Evolutionary conservation across 2,329 filamentous ascomycete species (phyloP).

Genomic region (Botrytis fabae): DNA sequence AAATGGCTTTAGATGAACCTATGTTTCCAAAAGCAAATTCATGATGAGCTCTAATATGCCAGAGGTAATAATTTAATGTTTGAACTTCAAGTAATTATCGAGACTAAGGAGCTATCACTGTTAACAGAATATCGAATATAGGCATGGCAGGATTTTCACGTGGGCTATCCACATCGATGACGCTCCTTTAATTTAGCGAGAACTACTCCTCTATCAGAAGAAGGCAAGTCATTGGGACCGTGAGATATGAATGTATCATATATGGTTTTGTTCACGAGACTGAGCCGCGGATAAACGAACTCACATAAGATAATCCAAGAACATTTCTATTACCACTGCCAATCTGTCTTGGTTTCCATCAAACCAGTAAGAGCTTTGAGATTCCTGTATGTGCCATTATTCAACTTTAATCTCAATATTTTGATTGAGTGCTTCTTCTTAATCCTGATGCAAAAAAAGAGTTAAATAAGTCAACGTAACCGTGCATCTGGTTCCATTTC

Average conservation of each 20-base stretch:
- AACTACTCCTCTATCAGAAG: background rate
- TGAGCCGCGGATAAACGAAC: no score
- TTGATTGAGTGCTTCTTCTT: no score
- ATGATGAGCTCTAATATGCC: background rate
- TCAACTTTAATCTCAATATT: no score
- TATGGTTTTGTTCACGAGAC: no score
- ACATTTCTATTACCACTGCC: no score
- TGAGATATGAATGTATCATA: no score
- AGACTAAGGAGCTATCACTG: background rate
- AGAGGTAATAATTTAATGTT: background rate
- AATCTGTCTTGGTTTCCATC: no score
- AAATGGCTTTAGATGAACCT: background rate
- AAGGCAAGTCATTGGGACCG: no score
- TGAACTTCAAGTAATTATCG: background rate
- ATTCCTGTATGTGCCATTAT: no score
- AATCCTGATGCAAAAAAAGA: no score
- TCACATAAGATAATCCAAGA: no score
- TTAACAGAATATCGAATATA: background rate
- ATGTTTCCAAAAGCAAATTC: background rate
- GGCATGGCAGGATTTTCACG: background rate
- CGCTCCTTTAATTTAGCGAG: background rate
- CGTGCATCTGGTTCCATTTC: background rate
- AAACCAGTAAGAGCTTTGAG: no score
- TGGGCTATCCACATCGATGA: background rate
- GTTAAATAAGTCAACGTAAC: background rate